Base-by-base conservation (phyloP, 2,329 filamentous ascomycete species). In the Apiospora saccharicola region DNA sequence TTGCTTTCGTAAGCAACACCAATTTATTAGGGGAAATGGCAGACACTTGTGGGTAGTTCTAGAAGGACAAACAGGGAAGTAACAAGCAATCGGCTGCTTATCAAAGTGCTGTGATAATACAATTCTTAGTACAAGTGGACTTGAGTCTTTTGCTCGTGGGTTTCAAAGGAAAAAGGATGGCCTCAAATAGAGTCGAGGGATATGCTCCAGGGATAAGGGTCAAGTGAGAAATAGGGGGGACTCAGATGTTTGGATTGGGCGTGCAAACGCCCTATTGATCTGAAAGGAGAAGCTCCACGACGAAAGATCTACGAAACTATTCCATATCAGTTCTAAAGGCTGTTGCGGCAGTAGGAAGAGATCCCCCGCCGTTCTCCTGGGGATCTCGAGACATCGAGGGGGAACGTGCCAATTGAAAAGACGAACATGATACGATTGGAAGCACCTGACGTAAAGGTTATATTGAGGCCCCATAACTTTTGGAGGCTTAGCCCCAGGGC, bases 391-490 rank as follows among this genome's bases (percentile, higher is more conserved):
- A 61, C 53, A 61, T 61, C 53, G 53, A 61, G 53, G 53, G 53
- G 53, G 53, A 22, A n/a, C 53, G 57, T 64, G 57, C 34, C 34
- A 41, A 64, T 64, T 64, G 57, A 41, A 41, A 41, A 64, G 30
- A 64, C 57, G 34, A 64, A 64, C 30, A 64, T 64, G 57, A 64
- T 64, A 64, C 57, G 57, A 41, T 41, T 41, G 57, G 22, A 64
- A 64, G 57, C 57, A 64, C 57, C 57, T 64, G 57, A 64, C 57
- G 57, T 64, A 64, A 64, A 64, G 57, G 34, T 64, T 64, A 64
- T 64, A 64, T 64, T 64, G 57, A 22, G 34, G 22, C 57, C 34
- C 57, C 57, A 64, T 64, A 64, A 64, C 30, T 64, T n/a, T n/a
- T 64, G 57, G 57, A n/a, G 57, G 57, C 57, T 64, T 64, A 64